Evolutionary conservation across 306 rosid genomes (phyloP), one percentile per base, ranked within the genome.

Genomic region (Potentilla sterilis): DNA sequence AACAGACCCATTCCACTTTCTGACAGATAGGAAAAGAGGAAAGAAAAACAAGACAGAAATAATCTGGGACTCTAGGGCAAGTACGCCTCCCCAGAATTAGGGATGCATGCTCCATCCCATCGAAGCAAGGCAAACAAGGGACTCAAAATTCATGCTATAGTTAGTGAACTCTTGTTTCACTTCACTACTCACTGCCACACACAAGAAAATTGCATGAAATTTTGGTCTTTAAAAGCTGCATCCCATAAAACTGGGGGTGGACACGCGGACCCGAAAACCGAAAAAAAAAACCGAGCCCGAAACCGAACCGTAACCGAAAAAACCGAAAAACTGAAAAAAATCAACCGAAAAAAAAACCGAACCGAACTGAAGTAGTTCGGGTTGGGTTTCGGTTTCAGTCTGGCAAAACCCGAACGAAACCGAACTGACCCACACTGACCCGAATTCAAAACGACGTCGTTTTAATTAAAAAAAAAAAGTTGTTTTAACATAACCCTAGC

Each of bases 71-170:
- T 51, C 57, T 51, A 8, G 57, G 21, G 21, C 19, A 13, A 51
- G n/a, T 69, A n/a, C 24, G 72, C 58, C 41, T 58, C 59, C 85
- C 86, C 18, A 42, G 77, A 72, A 43, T 69, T 69, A 64, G 73
- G 85, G 83, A 80, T 70, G 67, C 65, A 51, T 51, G 64, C 22
- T 16, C 51, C 18, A 44, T 41, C 9, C 11, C 11, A 71, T 71
- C 24, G 48, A 40, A 71, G 51, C n/a, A 43, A 69, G 35, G 9
- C 54, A 11, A 14, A 12, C 21, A 61, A 69, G 13, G 5, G 6
- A 40, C 28, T 32, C 67, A 4, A 68, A 63, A 48, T 61, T 40
- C 66, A 62, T 43, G 19, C 66, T 19, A 79, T 63, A 64, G 81
- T 57, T 71, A 66, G 77, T 14, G 67, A 62, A 4, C 24, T 73